A percentile compares a stretch with the other conserved stretches of the same genome.
Conservation (phyloP, 1,284 basidiomycete species). For the Phaffia rhodozyma region DNA sequence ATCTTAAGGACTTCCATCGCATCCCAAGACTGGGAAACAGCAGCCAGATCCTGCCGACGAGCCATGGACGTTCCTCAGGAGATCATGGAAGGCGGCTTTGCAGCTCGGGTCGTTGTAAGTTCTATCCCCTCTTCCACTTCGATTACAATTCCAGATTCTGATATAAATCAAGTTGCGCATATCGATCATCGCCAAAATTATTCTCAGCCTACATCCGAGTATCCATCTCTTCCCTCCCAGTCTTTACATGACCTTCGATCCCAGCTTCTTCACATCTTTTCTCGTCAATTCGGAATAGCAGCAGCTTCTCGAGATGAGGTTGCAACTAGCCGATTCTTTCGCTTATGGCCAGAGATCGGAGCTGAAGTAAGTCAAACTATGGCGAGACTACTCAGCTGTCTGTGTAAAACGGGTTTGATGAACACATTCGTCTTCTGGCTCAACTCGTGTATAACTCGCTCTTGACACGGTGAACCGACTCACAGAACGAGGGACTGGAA, state of each 20-base stretch:
- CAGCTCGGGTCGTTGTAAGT: slow-evolving; percentile 70
- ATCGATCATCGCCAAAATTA: background rate
- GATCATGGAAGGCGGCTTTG: slow-evolving; percentile 72
- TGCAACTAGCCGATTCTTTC: slow-evolving; percentile 87
- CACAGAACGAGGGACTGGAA: slow-evolving; percentile 81
- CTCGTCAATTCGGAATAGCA: slow-evolving; percentile 62
- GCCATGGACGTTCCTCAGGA: slow-evolving; percentile 71
- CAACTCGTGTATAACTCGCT: background rate
- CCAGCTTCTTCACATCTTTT: slow-evolving; percentile 65
- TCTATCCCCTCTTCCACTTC: slow-evolving; percentile 18
- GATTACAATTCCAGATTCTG: background rate
- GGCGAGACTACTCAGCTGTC: background rate
- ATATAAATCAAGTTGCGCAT: background rate
- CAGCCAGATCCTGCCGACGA: slow-evolving; percentile 74
- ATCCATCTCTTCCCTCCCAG: slow-evolving; percentile 71
- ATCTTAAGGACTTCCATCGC: slow-evolving; percentile 68
- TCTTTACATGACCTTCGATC: slow-evolving; percentile 65
- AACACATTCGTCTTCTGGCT: background rate
- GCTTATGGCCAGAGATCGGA: slow-evolving; percentile 87
- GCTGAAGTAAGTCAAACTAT: slow-evolving; percentile 30
- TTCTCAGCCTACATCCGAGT: slow-evolving; percentile 71
- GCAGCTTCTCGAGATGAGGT: slow-evolving; percentile 67
- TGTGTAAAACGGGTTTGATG: background rate
- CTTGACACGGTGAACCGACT: slow-evolving; percentile 24
- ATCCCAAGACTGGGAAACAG: slow-evolving; percentile 85